These are phyloP conservation scores for Clarireedia sp. DNA, from an alignment of 2,329 filamentous ascomycete species.

Conservation along the genomic window DNA sequence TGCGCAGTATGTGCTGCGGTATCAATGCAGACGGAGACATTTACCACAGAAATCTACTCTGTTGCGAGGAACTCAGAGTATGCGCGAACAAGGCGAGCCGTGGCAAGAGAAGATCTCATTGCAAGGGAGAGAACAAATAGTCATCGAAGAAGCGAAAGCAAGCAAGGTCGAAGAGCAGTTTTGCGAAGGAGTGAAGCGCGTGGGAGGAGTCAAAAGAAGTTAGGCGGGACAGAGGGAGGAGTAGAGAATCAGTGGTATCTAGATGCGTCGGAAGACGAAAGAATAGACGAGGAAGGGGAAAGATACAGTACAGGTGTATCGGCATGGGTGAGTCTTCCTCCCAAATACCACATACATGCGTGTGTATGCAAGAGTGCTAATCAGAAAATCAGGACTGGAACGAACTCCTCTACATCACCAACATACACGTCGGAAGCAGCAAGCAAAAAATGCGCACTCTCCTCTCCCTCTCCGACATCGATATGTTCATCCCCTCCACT, in stretches of 20 bases:
- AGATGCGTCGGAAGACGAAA: background rate
- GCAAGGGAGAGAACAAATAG: conserved; percentile 1
- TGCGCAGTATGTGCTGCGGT: background rate
- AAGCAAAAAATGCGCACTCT: conserved; percentile 3
- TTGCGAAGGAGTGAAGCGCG: background rate
- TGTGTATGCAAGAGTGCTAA: background rate
- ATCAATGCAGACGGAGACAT: background rate
- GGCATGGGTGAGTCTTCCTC: background rate
- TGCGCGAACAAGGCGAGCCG: background rate
- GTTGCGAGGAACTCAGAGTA: conserved; percentile 4
- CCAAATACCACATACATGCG: background rate
- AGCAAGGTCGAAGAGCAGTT: background rate
- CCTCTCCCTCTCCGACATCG: conserved; percentile 4
- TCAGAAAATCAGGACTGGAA: conserved; percentile 5
- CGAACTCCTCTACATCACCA: conserved; percentile 8
- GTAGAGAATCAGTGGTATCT: conserved; percentile 2
- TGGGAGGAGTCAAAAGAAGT: background rate
- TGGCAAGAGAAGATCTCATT: background rate
- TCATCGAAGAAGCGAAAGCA: background rate
- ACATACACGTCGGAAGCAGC: conserved; percentile 10
- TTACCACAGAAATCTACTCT: conserved; percentile 1
- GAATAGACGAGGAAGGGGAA: background rate
- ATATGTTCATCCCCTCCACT: conserved; percentile 1
- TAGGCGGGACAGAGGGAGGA: background rate
- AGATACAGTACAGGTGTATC: background rate